These are phyloP conservation scores for Incumbomyces delicatus DNA, from an alignment of 2,329 filamentous ascomycete species.

Conservation along the genomic window DNA sequence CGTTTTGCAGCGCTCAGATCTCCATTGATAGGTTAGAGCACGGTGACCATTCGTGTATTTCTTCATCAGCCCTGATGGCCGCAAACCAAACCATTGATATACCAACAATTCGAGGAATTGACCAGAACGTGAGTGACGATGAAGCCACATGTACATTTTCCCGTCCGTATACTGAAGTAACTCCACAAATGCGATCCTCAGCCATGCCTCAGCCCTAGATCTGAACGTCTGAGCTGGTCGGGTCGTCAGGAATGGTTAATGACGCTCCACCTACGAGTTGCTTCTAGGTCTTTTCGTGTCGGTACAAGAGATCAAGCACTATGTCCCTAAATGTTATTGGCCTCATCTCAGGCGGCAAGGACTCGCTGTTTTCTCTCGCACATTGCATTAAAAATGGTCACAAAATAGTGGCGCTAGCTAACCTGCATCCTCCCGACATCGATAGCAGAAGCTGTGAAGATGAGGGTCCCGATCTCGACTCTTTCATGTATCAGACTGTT, in stretches of 20 bases:
- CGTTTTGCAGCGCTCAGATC: too few relatives aligned
- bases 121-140: not conserved
- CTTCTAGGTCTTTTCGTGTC: too few relatives aligned
- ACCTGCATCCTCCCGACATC: constrained; percentile 55
- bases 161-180: too few relatives aligned
- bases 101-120: not conserved
- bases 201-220: too few relatives aligned
- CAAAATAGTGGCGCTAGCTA: constrained; percentile 75
- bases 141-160: not conserved
- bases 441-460: constrained; percentile 26
- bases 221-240: too few relatives aligned
- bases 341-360: constrained; percentile 90
- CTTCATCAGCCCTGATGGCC: too few relatives aligned
- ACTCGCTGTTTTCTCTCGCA: constrained; percentile 86
- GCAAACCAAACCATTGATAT: too few relatives aligned
- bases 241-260: too few relatives aligned
- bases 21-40: not conserved
- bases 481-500: constrained; percentile 99
- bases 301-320: not conserved
- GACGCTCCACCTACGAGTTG: too few relatives aligned
- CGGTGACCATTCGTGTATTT: too few relatives aligned
- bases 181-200: too few relatives aligned
- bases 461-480: constrained; percentile 65
- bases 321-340: constrained; percentile 64
- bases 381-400: constrained; percentile 85